A percentile compares a stretch with the other conserved stretches of the same genome.
Conservation (phyloP, 371 early-diverging fungal genomes). For the Syncephalastrum monosporum region DNA sequence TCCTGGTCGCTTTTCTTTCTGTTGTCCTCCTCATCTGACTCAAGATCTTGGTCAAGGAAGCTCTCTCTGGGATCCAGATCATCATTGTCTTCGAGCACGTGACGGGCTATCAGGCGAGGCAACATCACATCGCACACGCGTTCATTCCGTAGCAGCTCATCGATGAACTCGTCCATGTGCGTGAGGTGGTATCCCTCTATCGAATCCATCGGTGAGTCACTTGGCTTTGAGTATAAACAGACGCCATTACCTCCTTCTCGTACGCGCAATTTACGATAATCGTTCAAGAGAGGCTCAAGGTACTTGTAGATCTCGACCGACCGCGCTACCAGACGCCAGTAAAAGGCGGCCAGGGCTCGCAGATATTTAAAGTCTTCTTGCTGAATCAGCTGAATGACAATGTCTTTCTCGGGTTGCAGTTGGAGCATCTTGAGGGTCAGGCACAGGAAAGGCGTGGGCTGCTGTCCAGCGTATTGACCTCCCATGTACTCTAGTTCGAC, state of each 20-base stretch:
- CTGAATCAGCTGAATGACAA: slow-evolving; percentile 74
- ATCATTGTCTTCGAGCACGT: slow-evolving; percentile 83
- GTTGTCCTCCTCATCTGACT: slow-evolving; percentile 34
- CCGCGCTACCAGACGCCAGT: slow-evolving; percentile 78
- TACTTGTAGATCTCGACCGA: slow-evolving; percentile 79
- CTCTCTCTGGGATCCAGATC: slow-evolving; percentile 83
- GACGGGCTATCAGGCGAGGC: slow-evolving; percentile 78
- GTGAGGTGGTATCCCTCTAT: slow-evolving; percentile 62
- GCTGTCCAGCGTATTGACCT: slow-evolving; percentile 82
- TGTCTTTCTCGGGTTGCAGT: slow-evolving; percentile 86
- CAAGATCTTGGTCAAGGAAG: slow-evolving; percentile 75
- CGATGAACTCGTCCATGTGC: slow-evolving; percentile 91
- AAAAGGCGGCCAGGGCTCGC: slow-evolving; percentile 88
- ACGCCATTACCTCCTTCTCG: slow-evolving; percentile 50
- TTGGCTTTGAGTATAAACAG: not conserved
- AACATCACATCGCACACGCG: slow-evolving; percentile 88
- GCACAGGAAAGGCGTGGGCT: slow-evolving; percentile 91
- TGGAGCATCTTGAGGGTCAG: slow-evolving; percentile 86
- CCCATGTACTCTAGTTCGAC: slow-evolving; percentile 78
- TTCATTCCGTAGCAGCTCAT: slow-evolving; percentile 75
- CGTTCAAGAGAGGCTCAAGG: slow-evolving; percentile 85
- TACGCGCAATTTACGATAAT: slow-evolving; percentile 83
- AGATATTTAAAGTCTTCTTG: slow-evolving; percentile 86
- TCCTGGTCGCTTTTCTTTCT: no score
- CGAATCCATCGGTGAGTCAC: slow-evolving; percentile 26